A percentile compares a stretch with the other conserved stretches of the same genome.
phyloP scores from a whole-genome alignment of 257 asterid species.

The Coffea canephora region DNA sequence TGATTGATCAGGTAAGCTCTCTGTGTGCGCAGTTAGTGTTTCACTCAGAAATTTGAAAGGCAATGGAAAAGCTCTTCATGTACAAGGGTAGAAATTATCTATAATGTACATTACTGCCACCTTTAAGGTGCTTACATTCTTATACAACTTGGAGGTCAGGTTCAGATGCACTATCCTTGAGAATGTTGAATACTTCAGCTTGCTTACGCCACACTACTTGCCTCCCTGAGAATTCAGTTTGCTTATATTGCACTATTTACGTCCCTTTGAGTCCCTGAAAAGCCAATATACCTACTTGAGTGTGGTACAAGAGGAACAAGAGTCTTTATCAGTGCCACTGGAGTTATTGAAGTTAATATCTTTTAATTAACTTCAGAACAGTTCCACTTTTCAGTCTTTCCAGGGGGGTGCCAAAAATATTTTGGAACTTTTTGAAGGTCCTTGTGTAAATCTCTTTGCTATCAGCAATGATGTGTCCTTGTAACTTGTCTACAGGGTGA shows the following conservation, averaged over 20 bases:
- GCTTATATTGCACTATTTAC: not conserved
- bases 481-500: slow-evolving; percentile 54
- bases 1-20: slow-evolving; percentile 84
- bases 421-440: not conserved
- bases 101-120: not conserved
- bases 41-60: not conserved
- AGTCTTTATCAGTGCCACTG: not conserved
- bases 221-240: not conserved
- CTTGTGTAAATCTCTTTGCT: not conserved
- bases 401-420: not conserved
- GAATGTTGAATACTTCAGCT: not conserved
- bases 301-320: not conserved
- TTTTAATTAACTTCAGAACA: not conserved
- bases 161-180: not conserved
- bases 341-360: not conserved
- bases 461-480: not conserved
- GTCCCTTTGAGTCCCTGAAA: not conserved
- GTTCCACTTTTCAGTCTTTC: not conserved
- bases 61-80: not conserved
- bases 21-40: not conserved
- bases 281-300: not conserved
- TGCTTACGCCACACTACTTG: not conserved
- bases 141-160: not conserved
- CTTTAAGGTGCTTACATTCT: not conserved
- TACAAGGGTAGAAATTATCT: not conserved